These are phyloP conservation scores for Verticillium klebahnii DNA, from an alignment of 2,329 filamentous ascomycete species.

Conservation along the genomic window DNA sequence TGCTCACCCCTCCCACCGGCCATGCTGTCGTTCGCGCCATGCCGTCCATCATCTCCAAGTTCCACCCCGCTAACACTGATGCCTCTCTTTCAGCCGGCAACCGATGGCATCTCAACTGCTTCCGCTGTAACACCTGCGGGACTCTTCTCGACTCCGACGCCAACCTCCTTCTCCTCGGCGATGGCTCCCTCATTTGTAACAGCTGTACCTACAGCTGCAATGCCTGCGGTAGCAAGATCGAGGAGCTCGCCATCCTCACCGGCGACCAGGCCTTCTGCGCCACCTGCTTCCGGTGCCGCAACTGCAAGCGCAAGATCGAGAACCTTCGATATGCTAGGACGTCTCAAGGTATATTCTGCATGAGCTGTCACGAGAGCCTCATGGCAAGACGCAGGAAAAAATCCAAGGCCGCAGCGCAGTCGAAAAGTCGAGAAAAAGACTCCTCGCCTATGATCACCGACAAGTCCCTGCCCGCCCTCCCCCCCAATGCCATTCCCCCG, in stretches of 20 bases:
- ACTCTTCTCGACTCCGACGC: constrained; percentile 97
- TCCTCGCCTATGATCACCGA: constrained; percentile 68
- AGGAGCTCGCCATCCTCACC: constrained; percentile 94
- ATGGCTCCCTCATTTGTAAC: constrained; percentile 97
- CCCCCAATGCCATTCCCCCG: constrained; percentile 64
- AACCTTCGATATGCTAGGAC: constrained; percentile 96
- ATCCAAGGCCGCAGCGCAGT: constrained; percentile 61
- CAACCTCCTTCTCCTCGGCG: constrained; percentile 92
- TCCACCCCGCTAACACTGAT: constrained; percentile 18
- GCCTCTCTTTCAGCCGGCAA: constrained; percentile 68
- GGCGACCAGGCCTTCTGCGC: constrained; percentile 98
- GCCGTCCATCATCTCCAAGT: constrained; percentile 12
- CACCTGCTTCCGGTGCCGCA: constrained; percentile 93
- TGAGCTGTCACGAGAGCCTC: constrained; percentile 95
- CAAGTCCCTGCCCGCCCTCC: constrained; percentile 88
- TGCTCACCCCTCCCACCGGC: neutral
- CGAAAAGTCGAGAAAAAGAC: constrained; percentile 60
- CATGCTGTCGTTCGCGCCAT: constrained; percentile 3
- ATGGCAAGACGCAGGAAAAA: constrained; percentile 92
- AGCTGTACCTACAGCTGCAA: constrained; percentile 99
- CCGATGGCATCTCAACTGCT: constrained; percentile 98
- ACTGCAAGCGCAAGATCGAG: constrained; percentile 98
- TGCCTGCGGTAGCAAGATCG: constrained; percentile 95
- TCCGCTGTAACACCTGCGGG: constrained; percentile 92
- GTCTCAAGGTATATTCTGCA: constrained; percentile 98